Conservation (phyloP, 2,329 filamentous ascomycete species). For the Claviceps monticola region DNA sequence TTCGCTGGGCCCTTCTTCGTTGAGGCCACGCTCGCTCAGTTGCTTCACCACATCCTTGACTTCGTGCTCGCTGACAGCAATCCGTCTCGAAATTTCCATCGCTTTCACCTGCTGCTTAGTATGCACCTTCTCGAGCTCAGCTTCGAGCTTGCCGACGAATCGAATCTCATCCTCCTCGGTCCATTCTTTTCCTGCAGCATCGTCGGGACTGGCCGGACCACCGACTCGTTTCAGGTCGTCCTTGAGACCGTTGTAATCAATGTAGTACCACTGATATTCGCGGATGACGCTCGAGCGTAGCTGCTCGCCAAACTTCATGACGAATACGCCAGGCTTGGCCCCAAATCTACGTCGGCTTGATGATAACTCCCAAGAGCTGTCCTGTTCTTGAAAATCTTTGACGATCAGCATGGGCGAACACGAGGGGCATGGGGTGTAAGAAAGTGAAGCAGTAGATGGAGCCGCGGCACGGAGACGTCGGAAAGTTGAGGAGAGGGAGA, state of each 20-base stretch:
- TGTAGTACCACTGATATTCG: constrained; percentile 97
- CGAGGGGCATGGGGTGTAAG: constrained; percentile 1
- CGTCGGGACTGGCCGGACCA: constrained; percentile 29
- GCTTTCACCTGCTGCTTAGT: constrained; percentile 96
- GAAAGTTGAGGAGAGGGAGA: background rate
- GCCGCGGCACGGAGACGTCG: background rate
- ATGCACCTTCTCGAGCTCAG: constrained; percentile 93
- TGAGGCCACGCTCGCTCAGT: constrained; percentile 47
- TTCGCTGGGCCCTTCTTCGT: constrained; percentile 54
- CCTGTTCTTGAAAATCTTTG: constrained; percentile 32
- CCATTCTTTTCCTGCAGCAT: constrained; percentile 50
- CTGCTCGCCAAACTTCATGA: constrained; percentile 90
- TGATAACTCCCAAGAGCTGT: constrained; percentile 27
- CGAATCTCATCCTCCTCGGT: constrained; percentile 79
- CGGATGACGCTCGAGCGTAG: constrained; percentile 89
- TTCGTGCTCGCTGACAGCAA: constrained; percentile 76
- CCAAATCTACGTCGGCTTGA: constrained; percentile 19
- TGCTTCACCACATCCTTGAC: constrained; percentile 76
- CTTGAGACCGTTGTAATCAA: constrained; percentile 92
- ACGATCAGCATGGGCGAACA: constrained; percentile 35
- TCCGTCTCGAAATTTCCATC: constrained; percentile 85
- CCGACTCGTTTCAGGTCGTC: constrained; percentile 64
- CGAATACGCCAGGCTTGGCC: constrained; percentile 36
- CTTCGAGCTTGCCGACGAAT: constrained; percentile 78
- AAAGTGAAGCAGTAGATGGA: background rate